Percentiles rank a stretch among this genome's conserved stretches.
Evolutionary conservation across 2,329 filamentous ascomycete genomes (phyloP).

Genomic region (Hymenoscyphus repandus): DNA sequence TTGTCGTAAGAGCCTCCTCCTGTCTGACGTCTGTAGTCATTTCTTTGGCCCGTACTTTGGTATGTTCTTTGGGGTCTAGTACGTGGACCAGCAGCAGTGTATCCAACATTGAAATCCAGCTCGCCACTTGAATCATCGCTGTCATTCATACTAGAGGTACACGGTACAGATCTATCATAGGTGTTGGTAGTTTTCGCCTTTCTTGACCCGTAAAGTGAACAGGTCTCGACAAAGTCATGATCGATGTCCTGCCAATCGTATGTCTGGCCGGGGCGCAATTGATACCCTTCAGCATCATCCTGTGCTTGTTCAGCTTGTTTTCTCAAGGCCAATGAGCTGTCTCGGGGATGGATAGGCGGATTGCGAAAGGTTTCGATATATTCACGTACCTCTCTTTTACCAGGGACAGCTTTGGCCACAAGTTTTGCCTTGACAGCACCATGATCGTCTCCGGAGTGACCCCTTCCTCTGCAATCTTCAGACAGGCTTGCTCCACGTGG

Average conservation of each 20-base stretch:
- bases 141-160: conserved; percentile 20
- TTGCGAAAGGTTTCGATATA: conserved; percentile 14
- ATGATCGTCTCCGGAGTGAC: conserved; percentile 19
- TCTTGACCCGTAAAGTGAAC: neutral
- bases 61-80: no score
- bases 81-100: conserved; percentile 1
- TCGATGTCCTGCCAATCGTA: conserved; percentile 25
- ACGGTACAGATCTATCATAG: neutral
- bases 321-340: conserved; percentile 21
- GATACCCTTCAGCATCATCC: conserved; percentile 6
- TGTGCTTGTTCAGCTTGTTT: conserved; percentile 15
- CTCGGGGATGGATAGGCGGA: conserved; percentile 20
- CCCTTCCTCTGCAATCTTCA: conserved; percentile 6
- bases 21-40: neutral
- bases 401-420: conserved; percentile 15
- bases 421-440: conserved; percentile 16
- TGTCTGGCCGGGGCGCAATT: conserved; percentile 10
- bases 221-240: conserved; percentile 8
- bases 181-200: neutral
- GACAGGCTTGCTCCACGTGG: conserved; percentile 12
- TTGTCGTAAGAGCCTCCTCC: neutral
- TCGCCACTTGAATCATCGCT: conserved; percentile 18
- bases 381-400: conserved; percentile 23
- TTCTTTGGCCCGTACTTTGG: no score
- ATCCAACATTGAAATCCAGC: conserved; percentile 25